Evolutionary conservation across 768 basidiomycete species (phyloP).

Genomic region (Russula earlei): DNA sequence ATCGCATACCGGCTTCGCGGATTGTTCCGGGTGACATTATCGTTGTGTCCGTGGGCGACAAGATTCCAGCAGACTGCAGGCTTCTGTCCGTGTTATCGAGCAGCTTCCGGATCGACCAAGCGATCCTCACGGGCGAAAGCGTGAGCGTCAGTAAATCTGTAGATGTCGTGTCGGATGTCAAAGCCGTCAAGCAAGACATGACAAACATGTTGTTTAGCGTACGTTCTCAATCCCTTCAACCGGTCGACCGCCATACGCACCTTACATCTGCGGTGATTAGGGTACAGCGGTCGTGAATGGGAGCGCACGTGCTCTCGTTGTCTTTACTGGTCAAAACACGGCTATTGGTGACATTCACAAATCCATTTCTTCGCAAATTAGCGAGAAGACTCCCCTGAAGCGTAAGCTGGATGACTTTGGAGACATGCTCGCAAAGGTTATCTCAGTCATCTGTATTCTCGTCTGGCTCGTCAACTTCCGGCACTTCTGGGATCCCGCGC

Average conservation of each 20-base stretch:
- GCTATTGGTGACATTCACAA: constrained; percentile 98
- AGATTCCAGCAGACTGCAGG: constrained; percentile 90
- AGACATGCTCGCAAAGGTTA: constrained; percentile 95
- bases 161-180: constrained; percentile 55
- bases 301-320: constrained; percentile 77
- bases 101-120: constrained; percentile 92
- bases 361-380: constrained; percentile 87
- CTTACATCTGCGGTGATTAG: constrained; percentile 29
- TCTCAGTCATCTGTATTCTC: constrained; percentile 91
- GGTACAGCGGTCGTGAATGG: constrained; percentile 97
- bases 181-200: constrained; percentile 97
- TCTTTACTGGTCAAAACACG: constrained; percentile 76
- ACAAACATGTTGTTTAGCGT: constrained; percentile 92
- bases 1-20: constrained; percentile 73
- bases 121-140: constrained; percentile 93
- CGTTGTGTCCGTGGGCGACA: constrained; percentile 86
- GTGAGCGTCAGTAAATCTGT: constrained; percentile 76
- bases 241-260: background rate
- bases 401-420: constrained; percentile 98
- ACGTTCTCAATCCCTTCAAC: constrained; percentile 21
- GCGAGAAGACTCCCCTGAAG: constrained; percentile 94
- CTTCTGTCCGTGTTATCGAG: constrained; percentile 84
- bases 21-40: constrained; percentile 95
- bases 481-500: constrained; percentile 93
- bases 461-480: constrained; percentile 97